Evolutionary conservation across 1,284 basidiomycete genomes (phyloP).

Genomic region (Clitocybe nebularis): DNA sequence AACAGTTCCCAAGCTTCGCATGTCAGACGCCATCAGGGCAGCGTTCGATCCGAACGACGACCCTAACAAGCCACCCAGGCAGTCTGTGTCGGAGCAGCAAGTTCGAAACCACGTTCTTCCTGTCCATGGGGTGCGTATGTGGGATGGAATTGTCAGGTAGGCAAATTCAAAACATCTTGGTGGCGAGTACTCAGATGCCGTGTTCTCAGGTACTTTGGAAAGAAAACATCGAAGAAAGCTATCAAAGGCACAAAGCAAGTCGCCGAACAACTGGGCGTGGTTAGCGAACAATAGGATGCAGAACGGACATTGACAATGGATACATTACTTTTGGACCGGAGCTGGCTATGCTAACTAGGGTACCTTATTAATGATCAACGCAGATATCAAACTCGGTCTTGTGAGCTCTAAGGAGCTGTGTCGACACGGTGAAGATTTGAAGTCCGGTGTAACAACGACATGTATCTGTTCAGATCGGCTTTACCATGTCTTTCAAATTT

Average conservation of each 20-base stretch:
- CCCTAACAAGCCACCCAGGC: conserved; percentile 43
- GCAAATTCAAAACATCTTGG: conserved; percentile 12
- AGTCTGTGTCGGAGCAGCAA: conserved; percentile 59
- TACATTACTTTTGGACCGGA: no score
- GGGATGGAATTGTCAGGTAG: conserved; percentile 49
- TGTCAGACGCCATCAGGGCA: conserved; percentile 42
- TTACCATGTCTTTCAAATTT: no score
- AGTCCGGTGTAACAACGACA: no score
- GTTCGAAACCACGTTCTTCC: conserved; percentile 35
- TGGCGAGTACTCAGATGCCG: conserved; percentile 5
- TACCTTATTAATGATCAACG: no score
- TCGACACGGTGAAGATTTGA: no score
- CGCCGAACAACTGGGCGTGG: conserved; percentile 8
- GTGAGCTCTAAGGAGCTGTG: no score
- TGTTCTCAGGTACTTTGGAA: conserved; percentile 41
- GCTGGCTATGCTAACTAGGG: no score
- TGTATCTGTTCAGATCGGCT: no score
- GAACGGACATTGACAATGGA: no score
- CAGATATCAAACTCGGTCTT: no score
- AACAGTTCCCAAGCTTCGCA: conserved; percentile 47
- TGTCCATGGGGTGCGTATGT: conserved; percentile 51
- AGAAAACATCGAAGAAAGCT: conserved; percentile 39
- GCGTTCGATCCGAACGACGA: conserved; percentile 49
- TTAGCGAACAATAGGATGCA: no score
- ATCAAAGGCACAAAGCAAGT: conserved; percentile 26